Base-by-base conservation (phyloP, 306 rosid species). In the Cajanus cajan region DNA sequence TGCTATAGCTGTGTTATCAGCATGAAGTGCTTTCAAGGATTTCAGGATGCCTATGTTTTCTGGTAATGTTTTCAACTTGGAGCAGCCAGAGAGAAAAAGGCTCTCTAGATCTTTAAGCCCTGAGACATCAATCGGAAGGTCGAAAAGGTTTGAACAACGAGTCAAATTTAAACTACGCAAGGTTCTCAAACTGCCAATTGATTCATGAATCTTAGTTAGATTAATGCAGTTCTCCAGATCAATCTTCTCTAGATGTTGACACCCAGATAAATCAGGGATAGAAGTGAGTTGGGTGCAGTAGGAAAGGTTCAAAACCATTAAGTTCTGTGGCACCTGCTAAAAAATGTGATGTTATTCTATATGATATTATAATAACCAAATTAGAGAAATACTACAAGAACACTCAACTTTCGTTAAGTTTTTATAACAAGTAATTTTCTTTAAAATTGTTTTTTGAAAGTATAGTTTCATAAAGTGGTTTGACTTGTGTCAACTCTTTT, bases 251-350 rank as follows among this genome's bases (percentile, higher is more conserved):
- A 91, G 61, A 14, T 15, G 54, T 55, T 5, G 77, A 80, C 87
- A 83, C 16, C 82, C 63, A 48, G 94, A 86, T 52, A 91, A 75
- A 74, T 91, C 89, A 62, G 94, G 97, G 74, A 87, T 63, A 40
- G 75, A 62, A 22, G 76, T 66, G n/a, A 88, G 89, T 25, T 43
- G 21, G 58, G 0, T 0, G 77, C 92, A 89, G n/a, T 41, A 0
- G 9, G 78, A 63, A 34, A 91, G 91, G 82, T 85, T 86, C 83
- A 89, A 47, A 16, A 87, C 81, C 88, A 58, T 76, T 78, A 89
- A 76, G 22, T 83, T 88, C 79, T 78, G 67, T 40, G 85, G 86
- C 77, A 82, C 87, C 94, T 91, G 85, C 36, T 61, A 84, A 11
- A 54, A 74, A 78, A 44, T 1, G 11, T 74, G 24, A 48, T 84